Evolutionary conservation across 2,329 filamentous ascomycete genomes (phyloP).

Genomic region (Pseudogymnoascus sp.): DNA sequence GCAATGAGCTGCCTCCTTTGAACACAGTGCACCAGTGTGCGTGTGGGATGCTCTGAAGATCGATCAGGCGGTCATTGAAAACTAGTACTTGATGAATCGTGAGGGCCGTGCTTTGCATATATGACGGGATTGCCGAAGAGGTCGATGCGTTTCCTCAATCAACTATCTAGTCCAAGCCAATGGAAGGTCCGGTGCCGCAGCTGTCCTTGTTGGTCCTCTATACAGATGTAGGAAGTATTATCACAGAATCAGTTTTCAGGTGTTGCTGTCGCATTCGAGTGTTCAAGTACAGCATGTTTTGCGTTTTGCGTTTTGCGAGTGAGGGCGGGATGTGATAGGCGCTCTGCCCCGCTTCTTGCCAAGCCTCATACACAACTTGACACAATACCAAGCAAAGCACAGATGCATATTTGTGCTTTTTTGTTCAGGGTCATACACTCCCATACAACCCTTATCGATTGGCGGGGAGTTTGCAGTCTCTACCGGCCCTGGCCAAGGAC

Average conservation of each 20-base stretch:
- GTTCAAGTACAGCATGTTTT: neutral
- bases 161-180: neutral
- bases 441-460: neutral
- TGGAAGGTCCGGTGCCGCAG: neutral
- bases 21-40: neutral
- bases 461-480: neutral
- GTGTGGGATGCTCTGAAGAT: neutral
- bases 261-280: neutral
- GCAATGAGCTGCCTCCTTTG: neutral
- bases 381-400: conserved; percentile 1
- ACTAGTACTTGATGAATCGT: neutral
- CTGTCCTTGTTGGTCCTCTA: neutral
- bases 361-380: conserved; percentile 6
- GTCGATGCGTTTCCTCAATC: neutral
- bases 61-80: conserved; percentile 3
- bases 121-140: neutral
- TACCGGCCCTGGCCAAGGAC: neutral
- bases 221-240: neutral
- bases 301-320: neutral
- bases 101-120: conserved; percentile 6
- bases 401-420: neutral
- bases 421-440: neutral
- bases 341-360: neutral
- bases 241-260: neutral
- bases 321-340: neutral